Evolutionary conservation across 2,329 filamentous ascomycete genomes (phyloP).

Genomic region (Cladorrhinum sp.): DNA sequence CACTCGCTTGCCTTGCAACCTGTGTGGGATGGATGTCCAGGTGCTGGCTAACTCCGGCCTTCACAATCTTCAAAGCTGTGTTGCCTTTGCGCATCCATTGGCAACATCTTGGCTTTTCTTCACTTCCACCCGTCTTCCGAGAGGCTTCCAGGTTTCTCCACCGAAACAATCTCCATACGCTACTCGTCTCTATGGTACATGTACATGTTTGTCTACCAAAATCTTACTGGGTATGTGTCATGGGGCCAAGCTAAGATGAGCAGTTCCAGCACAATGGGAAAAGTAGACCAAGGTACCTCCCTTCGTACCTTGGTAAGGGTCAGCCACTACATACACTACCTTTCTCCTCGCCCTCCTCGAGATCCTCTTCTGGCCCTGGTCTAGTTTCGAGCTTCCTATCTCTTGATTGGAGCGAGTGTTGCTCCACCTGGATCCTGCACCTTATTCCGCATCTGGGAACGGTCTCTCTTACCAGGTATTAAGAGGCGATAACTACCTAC

Average conservation of each 20-base stretch:
- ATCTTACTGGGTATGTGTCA: neutral
- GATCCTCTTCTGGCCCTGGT: constrained; percentile 12
- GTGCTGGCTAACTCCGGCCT: neutral
- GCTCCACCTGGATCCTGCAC: constrained; percentile 26
- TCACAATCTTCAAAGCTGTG: neutral
- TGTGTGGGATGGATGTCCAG: neutral
- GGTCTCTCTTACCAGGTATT: constrained; percentile 16
- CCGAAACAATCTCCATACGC: too few relatives aligned
- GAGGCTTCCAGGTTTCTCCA: too few relatives aligned
- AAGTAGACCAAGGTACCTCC: neutral
- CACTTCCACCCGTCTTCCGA: neutral
- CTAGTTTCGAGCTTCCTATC: constrained; percentile 5
- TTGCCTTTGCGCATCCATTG: too few relatives aligned
- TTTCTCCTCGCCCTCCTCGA: neutral
- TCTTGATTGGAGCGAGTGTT: constrained; percentile 24
- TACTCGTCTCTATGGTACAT: neutral
- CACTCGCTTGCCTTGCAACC: neutral
- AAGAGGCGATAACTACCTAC: constrained; percentile 22
- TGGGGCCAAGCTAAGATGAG: neutral
- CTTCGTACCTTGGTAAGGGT: neutral
- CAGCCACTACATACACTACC: neutral
- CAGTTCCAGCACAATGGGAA: neutral
- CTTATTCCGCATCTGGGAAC: constrained; percentile 21
- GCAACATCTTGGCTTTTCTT: neutral
- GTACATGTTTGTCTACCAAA: neutral